Base-by-base conservation (phyloP, 23 red algal genomes). In the Agarophyton chilense region DNA sequence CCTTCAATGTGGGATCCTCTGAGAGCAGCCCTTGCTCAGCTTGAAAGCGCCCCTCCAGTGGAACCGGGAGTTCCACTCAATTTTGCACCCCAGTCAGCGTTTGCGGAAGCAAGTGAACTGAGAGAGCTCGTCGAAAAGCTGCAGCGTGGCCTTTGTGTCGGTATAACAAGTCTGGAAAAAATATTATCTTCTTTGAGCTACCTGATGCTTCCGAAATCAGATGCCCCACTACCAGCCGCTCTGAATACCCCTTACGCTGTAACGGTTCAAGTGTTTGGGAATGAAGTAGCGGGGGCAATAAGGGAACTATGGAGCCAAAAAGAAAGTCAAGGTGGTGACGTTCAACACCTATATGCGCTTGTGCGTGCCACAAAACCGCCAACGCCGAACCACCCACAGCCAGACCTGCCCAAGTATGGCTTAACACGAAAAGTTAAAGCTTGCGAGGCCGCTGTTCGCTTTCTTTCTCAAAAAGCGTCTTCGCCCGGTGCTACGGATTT, bases 391-490 rank as follows among this genome's bases (percentile, higher is more conserved):
- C 52, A 44, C 29, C 51, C 43, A 67, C 47, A 53, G 28, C 8
- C 66, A 12, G 60, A 65, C 3, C 18, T 41, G 32, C 39, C 39
- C 0, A 82, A 83, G 31, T 77, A 78, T 47, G 79, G 44, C 10
- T 84, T 93, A 52, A 28, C 42, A 7, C 52, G 83, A 36, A 82
- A 84, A 26, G 72, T 85, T 35, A 53, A 52, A 40, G 81, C 81
- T 22, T 93, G 90, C 47, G 79, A 93, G 61, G 79, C 79, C 51
- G 82, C 86, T 14, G 90, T 93, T 51, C 90, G 79, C 26, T 86
- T 84, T 50, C 51, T 93, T 17, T 55, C 56, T 62, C 79, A 93
- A 50, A 38, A 52, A 16, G 90, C 81, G 0, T 60, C 68, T 6
- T 24, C 33, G 24, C 63, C 76, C 0, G 88, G 34, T 4, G 49